Percentiles rank a stretch among this genome's conserved stretches.
Conservation (phyloP, 495 filamentous ascomycete genomes). For the Daldinia decipiens region DNA sequence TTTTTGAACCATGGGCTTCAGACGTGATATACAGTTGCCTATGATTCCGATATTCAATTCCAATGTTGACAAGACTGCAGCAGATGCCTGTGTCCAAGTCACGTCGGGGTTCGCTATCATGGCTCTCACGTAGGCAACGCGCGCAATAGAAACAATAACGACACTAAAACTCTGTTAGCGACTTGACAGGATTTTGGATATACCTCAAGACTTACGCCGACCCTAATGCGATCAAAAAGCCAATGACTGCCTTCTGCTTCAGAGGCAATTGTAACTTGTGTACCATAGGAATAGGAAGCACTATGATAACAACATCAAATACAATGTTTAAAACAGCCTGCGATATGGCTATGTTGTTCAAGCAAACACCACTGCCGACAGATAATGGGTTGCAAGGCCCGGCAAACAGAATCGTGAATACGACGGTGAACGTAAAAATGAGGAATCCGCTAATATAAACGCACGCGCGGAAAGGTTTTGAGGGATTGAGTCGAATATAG, state of each 20-base stretch:
- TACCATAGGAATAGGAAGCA: slow-evolving; percentile 19
- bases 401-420: slow-evolving; percentile 7
- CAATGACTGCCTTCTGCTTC: slow-evolving; percentile 16
- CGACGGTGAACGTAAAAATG: background rate
- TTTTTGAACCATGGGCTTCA: slow-evolving; percentile 9
- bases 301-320: slow-evolving; percentile 3
- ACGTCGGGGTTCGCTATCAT: slow-evolving; percentile 10
- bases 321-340: slow-evolving; percentile 21
- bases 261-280: slow-evolving; percentile 6
- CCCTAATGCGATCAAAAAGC: slow-evolving; percentile 8
- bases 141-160: slow-evolving; percentile 14
- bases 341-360: slow-evolving; percentile 9
- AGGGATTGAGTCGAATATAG: slow-evolving; percentile 20
- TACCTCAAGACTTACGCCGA: slow-evolving; percentile 10
- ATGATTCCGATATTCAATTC: slow-evolving; percentile 26
- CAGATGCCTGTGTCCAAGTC: slow-evolving; percentile 14
- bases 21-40: slow-evolving; percentile 10
- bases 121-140: slow-evolving; percentile 15
- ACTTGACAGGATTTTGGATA: background rate
- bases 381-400: slow-evolving; percentile 19
- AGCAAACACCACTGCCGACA: slow-evolving; percentile 10
- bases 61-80: slow-evolving; percentile 9
- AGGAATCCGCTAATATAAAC: slow-evolving; percentile 9
- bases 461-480: background rate
- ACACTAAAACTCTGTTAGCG: slow-evolving; percentile 4